These are phyloP conservation scores for Besnoitia besnoiti DNA, from an alignment of 169 alveolate species.

Conservation along the genomic window DNA sequence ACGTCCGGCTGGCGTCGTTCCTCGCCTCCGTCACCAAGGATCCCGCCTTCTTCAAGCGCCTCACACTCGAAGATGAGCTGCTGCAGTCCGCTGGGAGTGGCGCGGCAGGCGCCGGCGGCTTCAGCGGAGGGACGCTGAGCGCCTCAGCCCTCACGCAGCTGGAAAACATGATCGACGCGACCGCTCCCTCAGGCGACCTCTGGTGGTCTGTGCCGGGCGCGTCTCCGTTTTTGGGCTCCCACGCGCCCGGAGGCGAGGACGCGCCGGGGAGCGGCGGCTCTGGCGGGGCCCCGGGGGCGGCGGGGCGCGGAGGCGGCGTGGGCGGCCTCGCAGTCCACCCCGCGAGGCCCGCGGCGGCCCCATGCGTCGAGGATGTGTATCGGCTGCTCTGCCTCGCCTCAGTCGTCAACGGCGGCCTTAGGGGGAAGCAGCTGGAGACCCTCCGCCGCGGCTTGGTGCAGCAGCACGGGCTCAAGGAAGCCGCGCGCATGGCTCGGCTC, in stretches of 20 bases:
- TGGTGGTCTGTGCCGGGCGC: conserved; percentile 47
- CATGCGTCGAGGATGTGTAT: conserved; percentile 70
- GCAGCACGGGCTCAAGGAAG: conserved; percentile 72
- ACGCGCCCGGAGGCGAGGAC: not conserved
- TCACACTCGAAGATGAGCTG: conserved; percentile 83
- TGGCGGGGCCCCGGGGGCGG: not conserved
- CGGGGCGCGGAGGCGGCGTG: not conserved
- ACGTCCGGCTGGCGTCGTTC: conserved; percentile 87
- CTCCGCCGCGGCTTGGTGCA: conserved; percentile 60
- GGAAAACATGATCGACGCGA: conserved; percentile 70
- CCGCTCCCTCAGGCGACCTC: conserved; percentile 61
- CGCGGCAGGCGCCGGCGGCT: conserved; percentile 36
- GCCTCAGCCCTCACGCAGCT: conserved; percentile 39
- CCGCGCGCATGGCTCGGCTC: conserved; percentile 66
- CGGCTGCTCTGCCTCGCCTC: conserved; percentile 75
- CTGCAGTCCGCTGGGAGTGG: conserved; percentile 68
- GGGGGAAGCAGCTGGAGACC: conserved; percentile 62
- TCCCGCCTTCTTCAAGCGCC: conserved; percentile 75
- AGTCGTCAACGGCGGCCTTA: conserved; percentile 71
- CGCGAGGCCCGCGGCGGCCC: conserved; percentile 47
- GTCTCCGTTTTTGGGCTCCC: not conserved
- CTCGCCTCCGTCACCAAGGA: conserved; percentile 78
- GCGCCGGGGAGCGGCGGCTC: not conserved
- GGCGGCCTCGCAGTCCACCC: not conserved
- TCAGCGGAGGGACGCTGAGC: conserved; percentile 41